A percentile compares a stretch with the other conserved stretches of the same genome.
Evolutionary conservation across 2,329 filamentous ascomycete genomes (phyloP).

Genomic region (Blumeria graminis): DNA sequence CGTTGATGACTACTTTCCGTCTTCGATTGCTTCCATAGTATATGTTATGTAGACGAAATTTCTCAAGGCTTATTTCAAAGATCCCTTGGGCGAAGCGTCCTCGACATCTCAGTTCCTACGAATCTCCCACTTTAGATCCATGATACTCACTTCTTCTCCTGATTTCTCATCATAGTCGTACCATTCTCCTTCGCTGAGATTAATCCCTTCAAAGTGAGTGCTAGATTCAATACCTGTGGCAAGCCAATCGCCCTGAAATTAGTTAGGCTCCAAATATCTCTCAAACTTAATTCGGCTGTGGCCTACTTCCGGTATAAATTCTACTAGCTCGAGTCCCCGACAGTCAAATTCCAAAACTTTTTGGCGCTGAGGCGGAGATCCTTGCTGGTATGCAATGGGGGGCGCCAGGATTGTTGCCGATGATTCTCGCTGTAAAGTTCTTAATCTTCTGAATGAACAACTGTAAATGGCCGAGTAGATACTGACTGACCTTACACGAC

Average conservation of each 20-base stretch:
- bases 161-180: slow-evolving; percentile 95
- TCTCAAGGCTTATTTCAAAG: neutral
- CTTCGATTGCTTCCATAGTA: neutral
- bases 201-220: slow-evolving; percentile 61
- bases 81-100: neutral
- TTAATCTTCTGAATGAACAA: neutral
- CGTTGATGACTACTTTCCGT: neutral
- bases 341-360: slow-evolving; percentile 85
- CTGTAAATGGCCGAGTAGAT: neutral
- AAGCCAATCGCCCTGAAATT: slow-evolving; percentile 58
- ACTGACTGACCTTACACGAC: slow-evolving; percentile 58
- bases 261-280: neutral
- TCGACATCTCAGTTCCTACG: slow-evolving; percentile 10
- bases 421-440: slow-evolving; percentile 40
- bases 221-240: slow-evolving; percentile 58
- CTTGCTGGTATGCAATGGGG: slow-evolving; percentile 45
- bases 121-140: slow-evolving; percentile 71
- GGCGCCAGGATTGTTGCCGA: slow-evolving; percentile 61
- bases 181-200: slow-evolving; percentile 81
- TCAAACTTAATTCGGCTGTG: too few species aligned
- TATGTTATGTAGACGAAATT: neutral
- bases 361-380: slow-evolving; percentile 47
- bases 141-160: slow-evolving; percentile 76
- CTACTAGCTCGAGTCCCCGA: slow-evolving; percentile 71
- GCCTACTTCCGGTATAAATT: slow-evolving; percentile 70